Conservation (phyloP, 1,284 basidiomycete species). For the Tetrapyrgos nigripes region DNA sequence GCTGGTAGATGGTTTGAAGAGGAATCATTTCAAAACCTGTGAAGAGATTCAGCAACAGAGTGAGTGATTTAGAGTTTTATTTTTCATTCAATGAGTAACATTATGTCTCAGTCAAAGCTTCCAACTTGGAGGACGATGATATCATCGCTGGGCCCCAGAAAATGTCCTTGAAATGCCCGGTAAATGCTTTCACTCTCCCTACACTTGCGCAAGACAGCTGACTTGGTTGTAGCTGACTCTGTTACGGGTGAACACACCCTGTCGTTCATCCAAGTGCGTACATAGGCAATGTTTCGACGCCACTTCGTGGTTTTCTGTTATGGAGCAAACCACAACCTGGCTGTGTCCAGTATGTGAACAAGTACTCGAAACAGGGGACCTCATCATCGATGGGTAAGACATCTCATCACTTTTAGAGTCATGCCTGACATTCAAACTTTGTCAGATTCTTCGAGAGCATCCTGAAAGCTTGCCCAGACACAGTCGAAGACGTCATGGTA, state of each 20-base stretch:
- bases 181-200: constrained; percentile 47
- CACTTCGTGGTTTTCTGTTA: constrained; percentile 91
- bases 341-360: constrained; percentile 95
- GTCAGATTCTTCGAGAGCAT: constrained; percentile 82
- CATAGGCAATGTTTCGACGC: constrained; percentile 98
- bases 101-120: constrained; percentile 60
- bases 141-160: constrained; percentile 87
- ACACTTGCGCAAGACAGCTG: background rate
- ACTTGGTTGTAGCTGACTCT: constrained; percentile 75
- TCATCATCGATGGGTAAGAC: constrained; percentile 91
- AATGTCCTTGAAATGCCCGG: constrained; percentile 92
- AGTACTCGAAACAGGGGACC: constrained; percentile 77
- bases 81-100: constrained; percentile 10
- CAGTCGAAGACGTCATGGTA: constrained; percentile 90
- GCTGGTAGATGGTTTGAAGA: constrained; percentile 71
- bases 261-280: constrained; percentile 85
- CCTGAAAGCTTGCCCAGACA: constrained; percentile 75
- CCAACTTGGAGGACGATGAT: constrained; percentile 79
- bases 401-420: constrained; percentile 3
- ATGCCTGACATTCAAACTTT: constrained; percentile 3
- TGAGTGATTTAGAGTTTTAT: constrained; percentile 39
- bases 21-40: constrained; percentile 67
- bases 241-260: constrained; percentile 85
- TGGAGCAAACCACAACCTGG: constrained; percentile 97
- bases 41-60: constrained; percentile 75